Base-by-base conservation (phyloP, 2,329 filamentous ascomycete genomes). In the Pseudogymnoascus sp. region DNA sequence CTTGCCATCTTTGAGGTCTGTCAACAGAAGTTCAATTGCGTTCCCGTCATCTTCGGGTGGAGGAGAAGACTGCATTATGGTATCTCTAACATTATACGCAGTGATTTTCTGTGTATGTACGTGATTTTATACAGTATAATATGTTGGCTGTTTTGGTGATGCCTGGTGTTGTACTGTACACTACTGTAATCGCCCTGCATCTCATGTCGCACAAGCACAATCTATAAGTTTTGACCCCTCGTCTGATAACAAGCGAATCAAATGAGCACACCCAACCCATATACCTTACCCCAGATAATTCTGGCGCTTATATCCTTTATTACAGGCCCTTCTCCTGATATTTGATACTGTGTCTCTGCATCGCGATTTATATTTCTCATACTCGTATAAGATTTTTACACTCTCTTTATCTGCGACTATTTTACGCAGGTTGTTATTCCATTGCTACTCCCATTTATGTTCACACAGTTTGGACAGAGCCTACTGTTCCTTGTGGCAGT, bases 1-100 rank as follows among this genome's bases (percentile, higher is more conserved):
- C 50, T 60, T 63, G 71, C 70, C 69, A 39, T 64, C 63, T 59
- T 69, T 64, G 17, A 71, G 60, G 60, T 68, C 67, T 13, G 47
- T 33, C n/a, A 72, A 57, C 39, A 68, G 41, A 35, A 29, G 33
- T 39, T 17, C 41, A 44, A 58, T 39, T 44, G 60, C 59, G 15
- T 17, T 26, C 47, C 29, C 29, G 47, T 54, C 29, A 33, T 54
- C 29, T 21, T 54, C 29, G 15, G 47, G 47, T 35, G 47, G 47
- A 17, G 47, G 47, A 54, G 47, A 54, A 21, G 47, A 33, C 47
- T 33, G 47, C 47, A 54, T 54, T 33, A 54, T 54, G 47, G 11
- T 54, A 54, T 33, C 47, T 10, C 15, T 35, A 10, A 54, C 47
- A 54, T 54, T 54, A 54, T 54, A 29, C 47, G 5, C n/a, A 9